A percentile compares a stretch with the other conserved stretches of the same genome.
Conservation (phyloP, 2,329 filamentous ascomycete genomes). For the Fusarium camptoceras region DNA sequence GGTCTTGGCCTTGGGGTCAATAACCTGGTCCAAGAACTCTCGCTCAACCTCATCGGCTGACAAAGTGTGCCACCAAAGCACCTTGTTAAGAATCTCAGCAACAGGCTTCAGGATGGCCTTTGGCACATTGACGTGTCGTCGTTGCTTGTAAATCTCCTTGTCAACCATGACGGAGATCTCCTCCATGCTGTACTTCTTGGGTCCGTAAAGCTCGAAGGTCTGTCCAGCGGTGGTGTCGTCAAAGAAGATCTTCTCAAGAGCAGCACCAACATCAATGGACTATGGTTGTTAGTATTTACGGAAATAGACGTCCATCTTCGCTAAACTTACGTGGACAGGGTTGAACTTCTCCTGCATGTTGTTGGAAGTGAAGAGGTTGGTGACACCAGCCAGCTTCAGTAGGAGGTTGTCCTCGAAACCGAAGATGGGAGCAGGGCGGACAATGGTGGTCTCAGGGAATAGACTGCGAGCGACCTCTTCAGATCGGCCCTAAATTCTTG, state of each 20-base stretch:
- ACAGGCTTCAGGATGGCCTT: constrained; percentile 81
- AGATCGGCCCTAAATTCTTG: constrained; percentile 70
- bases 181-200: constrained; percentile 88
- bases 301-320: not conserved
- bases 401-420: constrained; percentile 95
- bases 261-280: constrained; percentile 90
- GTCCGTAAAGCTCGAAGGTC: constrained; percentile 95
- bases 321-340: constrained; percentile 86
- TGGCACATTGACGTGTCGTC: constrained; percentile 91
- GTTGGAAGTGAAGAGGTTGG: constrained; percentile 90
- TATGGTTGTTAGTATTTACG: constrained; percentile 50
- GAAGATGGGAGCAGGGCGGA: constrained; percentile 92
- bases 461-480: constrained; percentile 88
- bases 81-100: constrained; percentile 79
- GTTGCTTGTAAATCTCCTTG: constrained; percentile 89
- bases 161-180: constrained; percentile 91
- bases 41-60: constrained; percentile 89
- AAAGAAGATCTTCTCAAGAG: constrained; percentile 88
- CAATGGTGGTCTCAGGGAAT: constrained; percentile 97
- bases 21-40: constrained; percentile 92
- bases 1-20: constrained; percentile 92
- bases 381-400: constrained; percentile 81
- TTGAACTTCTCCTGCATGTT: constrained; percentile 91
- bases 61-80: constrained; percentile 88
- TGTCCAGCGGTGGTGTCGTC: constrained; percentile 91